Evolutionary conservation across 345 rosid species (phyloP), one percentile per base, ranked within the genome.

Genomic region (Hypericum perforatum): DNA sequence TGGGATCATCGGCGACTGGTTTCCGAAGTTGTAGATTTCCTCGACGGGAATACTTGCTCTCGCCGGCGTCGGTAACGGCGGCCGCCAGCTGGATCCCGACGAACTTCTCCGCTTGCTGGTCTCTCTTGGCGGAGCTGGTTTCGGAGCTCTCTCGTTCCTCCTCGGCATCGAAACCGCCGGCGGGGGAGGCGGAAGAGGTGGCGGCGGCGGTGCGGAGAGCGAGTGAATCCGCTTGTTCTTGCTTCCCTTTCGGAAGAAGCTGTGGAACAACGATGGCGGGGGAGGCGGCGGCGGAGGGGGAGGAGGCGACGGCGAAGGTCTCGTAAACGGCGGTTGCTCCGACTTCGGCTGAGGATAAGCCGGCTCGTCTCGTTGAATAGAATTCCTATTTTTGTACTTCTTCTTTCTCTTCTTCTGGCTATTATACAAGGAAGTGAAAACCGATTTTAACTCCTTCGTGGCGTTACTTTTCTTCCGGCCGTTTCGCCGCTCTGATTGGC

Each of bases 371-470:
- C 13, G 38, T 15, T 49, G 13, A 3, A 32, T 22, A 22, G 32
- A 59, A 37, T 60, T 77, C 63, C 63, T 65, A 39, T 67, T 54
- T 63, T 66, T 81, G 46, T 63, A 79, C 47, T 82, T 89, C 77
- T 62, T 81, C 80, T 78, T 85, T 65, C 60, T 70, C 66, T 79
- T 85, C 42, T 78, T 72, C 61, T 76, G 82, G 32, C 32, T 22
- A 58, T 76, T 69, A 40, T 74, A 64, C 32, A 85, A 59, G 11
- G 95, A 76, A 52, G 83, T 73, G 1, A 89, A 63, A 10, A 64
- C 92, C 86, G 69, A 74, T 74, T 75, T 81, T 46, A 89, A 70
- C 77, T 89, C 97, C 72, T 69, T 76, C 1, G 85, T 80, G 11
- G 95, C 79, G 60, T 69, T 82, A 43, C 77, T 82, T 60, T 68